These are phyloP conservation scores for Rhodosporidiobolus odoratus DNA, from an alignment of 768 basidiomycete species.

Conservation along the genomic window DNA sequence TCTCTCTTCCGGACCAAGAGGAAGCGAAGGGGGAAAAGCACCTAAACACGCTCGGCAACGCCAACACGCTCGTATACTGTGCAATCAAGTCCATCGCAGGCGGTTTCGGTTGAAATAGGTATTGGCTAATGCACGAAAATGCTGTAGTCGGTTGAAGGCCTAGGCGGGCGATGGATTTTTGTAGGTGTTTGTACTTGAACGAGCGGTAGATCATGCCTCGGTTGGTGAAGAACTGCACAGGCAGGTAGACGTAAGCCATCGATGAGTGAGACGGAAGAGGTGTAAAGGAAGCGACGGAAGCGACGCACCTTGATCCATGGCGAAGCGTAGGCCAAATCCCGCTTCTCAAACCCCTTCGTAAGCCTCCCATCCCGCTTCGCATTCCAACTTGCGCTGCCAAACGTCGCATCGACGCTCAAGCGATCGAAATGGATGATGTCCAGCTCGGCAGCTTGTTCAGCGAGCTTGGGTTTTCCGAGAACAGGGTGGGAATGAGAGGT, in stretches of 20 bases:
- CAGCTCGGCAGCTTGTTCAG: constrained; percentile 18
- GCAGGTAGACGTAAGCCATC: neutral
- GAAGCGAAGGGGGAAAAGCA: no score
- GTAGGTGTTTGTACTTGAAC: constrained; percentile 34
- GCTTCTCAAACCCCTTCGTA: constrained; percentile 28
- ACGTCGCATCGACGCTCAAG: constrained; percentile 23
- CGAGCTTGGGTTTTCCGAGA: constrained; percentile 14
- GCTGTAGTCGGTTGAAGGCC: constrained; percentile 19
- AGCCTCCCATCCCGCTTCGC: neutral
- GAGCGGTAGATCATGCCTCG: constrained; percentile 31
- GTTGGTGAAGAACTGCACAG: constrained; percentile 33
- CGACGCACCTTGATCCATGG: constrained; percentile 28
- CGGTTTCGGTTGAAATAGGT: constrained; percentile 36
- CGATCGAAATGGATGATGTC: constrained; percentile 37
- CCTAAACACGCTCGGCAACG: constrained; percentile 28
- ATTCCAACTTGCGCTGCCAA: constrained; percentile 30
- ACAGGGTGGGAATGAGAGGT: constrained; percentile 15
- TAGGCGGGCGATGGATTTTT: constrained; percentile 20
- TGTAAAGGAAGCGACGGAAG: no score
- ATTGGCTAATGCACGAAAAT: constrained; percentile 33
- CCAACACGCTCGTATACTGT: constrained; percentile 21
- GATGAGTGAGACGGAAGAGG: neutral
- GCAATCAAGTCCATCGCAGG: constrained; percentile 26
- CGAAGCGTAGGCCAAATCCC: constrained; percentile 27
- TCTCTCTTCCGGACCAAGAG: no score